Percentiles rank a stretch among this genome's conserved stretches.
Evolutionary conservation across 768 basidiomycete species (phyloP).

Genomic region (Mycena kentingensis): DNA sequence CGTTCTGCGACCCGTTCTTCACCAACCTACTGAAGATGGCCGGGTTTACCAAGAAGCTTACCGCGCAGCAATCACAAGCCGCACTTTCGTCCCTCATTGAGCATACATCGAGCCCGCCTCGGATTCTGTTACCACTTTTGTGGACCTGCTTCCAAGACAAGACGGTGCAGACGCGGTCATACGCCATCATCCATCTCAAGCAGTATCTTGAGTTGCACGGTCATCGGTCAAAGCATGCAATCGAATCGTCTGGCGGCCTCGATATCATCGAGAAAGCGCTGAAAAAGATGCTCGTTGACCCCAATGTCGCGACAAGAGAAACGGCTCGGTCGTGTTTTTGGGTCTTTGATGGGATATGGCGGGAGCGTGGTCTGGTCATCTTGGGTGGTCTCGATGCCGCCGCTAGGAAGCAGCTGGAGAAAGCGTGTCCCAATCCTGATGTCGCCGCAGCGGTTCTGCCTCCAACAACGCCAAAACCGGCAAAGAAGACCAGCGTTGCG

Average conservation of each 20-base stretch:
- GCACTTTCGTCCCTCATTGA: conserved; percentile 68
- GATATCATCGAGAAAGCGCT: conserved; percentile 76
- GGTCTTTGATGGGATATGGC: conserved; percentile 78
- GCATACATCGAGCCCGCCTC: conserved; percentile 70
- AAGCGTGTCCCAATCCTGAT: conserved; percentile 69
- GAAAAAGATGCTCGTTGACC: conserved; percentile 72
- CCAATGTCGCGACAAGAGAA: conserved; percentile 80
- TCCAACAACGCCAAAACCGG: conserved; percentile 53
- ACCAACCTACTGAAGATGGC: conserved; percentile 84
- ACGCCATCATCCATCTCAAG: conserved; percentile 69
- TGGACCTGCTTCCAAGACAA: conserved; percentile 78
- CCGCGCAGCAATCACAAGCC: conserved; percentile 82
- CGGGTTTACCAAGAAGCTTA: conserved; percentile 89
- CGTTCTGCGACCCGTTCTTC: conserved; percentile 74
- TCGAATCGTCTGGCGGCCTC: conserved; percentile 69
- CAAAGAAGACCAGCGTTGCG: conserved; percentile 81
- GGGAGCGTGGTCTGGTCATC: conserved; percentile 62
- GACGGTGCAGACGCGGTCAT: conserved; percentile 71
- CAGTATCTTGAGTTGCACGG: conserved; percentile 77
- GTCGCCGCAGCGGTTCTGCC: conserved; percentile 41
- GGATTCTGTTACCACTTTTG: conserved; percentile 66
- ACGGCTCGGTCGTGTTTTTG: conserved; percentile 74
- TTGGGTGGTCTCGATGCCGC: conserved; percentile 66
- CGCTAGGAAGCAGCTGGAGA: conserved; percentile 84
- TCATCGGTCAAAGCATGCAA: conserved; percentile 55